Conservation (phyloP, 345 rosid genomes). For the Hypericum perforatum region DNA sequence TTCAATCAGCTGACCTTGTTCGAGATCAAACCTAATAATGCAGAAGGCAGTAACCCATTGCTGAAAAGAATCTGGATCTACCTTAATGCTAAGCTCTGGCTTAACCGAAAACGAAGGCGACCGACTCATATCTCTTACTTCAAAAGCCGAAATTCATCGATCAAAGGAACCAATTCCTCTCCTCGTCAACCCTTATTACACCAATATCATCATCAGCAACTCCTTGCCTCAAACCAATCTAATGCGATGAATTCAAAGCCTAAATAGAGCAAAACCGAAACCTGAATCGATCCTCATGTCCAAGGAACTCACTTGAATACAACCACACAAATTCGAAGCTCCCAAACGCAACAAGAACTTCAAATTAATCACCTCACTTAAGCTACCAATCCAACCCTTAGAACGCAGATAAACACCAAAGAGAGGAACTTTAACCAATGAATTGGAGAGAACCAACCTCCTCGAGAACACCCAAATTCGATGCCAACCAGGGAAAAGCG, state of each 20-base stretch:
- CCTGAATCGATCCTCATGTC: background rate
- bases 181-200: slow-evolving; percentile 16
- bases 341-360: background rate
- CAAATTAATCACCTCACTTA: background rate
- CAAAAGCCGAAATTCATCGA: slow-evolving; percentile 21
- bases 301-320: background rate
- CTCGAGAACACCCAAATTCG: slow-evolving; percentile 16
- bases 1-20: slow-evolving; percentile 93
- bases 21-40: slow-evolving; percentile 83
- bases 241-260: slow-evolving; percentile 12
- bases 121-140: slow-evolving; percentile 58
- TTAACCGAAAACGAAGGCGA: slow-evolving; percentile 77
- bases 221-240: background rate
- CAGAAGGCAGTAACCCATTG: slow-evolving; percentile 86
- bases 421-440: slow-evolving; percentile 20
- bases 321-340: background rate
- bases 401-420: background rate
- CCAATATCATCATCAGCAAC: slow-evolving; percentile 1
- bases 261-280: slow-evolving; percentile 12
- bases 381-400: background rate
- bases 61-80: slow-evolving; percentile 54
- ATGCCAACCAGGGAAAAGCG: slow-evolving; percentile 15
- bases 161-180: slow-evolving; percentile 17
- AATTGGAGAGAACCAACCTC: slow-evolving; percentile 18
- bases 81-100: slow-evolving; percentile 50